Percentiles rank a stretch among this genome's conserved stretches.
Evolutionary conservation across 2,329 filamentous ascomycete species (phyloP).

Genomic region (Neoarthrinium moseri): DNA sequence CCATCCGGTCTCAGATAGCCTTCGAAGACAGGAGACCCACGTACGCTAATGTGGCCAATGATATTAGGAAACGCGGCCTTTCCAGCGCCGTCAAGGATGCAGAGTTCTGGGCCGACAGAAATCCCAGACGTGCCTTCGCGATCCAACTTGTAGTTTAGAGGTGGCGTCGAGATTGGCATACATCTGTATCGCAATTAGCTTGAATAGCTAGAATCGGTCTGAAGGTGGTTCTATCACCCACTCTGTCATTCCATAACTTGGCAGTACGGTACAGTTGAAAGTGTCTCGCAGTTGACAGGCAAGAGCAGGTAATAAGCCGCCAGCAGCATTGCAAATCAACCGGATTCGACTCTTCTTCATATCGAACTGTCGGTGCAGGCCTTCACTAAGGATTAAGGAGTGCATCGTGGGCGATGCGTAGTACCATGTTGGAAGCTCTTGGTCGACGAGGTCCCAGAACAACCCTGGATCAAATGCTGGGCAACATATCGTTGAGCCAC

Average conservation of each 20-base stretch:
- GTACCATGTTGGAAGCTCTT: conserved; percentile 52
- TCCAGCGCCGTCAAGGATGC: conserved; percentile 44
- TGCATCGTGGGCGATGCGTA: conserved; percentile 60
- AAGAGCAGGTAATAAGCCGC: conserved; percentile 49
- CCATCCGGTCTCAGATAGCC: conserved; percentile 47
- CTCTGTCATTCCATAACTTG: conserved; percentile 60
- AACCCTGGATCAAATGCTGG: conserved; percentile 51
- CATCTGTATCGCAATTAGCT: conserved; percentile 28
- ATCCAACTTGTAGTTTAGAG: conserved; percentile 49
- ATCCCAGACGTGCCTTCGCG: conserved; percentile 53
- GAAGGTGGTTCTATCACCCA: neutral
- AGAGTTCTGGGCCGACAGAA: conserved; percentile 49
- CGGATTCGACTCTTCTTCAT: conserved; percentile 42
- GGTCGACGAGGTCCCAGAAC: conserved; percentile 54
- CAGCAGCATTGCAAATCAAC: conserved; percentile 56
- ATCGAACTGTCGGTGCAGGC: conserved; percentile 35
- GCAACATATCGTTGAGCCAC: conserved; percentile 54
- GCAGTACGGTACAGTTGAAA: conserved; percentile 51
- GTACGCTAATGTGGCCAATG: conserved; percentile 49
- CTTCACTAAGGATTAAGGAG: conserved; percentile 49
- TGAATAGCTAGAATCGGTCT: neutral
- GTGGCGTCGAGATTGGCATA: conserved; percentile 57
- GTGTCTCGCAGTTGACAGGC: conserved; percentile 46
- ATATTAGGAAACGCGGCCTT: conserved; percentile 25
- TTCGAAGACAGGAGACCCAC: conserved; percentile 48